Evolutionary conservation across 495 filamentous ascomycete species (phyloP), one percentile per base, ranked within the genome.

Genomic region (Penicillium maclennaniae): DNA sequence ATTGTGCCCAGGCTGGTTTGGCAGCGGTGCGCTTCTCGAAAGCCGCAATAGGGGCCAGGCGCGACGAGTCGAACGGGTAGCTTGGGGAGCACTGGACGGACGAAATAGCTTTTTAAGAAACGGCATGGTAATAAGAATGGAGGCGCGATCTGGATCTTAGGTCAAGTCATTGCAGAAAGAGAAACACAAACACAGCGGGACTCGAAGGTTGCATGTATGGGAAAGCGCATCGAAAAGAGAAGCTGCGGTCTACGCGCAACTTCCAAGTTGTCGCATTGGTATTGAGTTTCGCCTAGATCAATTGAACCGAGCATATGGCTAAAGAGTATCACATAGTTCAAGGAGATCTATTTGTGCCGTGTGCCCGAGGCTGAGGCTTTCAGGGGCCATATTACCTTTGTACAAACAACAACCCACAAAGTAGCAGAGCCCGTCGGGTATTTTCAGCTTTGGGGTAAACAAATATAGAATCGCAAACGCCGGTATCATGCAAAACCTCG

Each of bases 321-420:
- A 31, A 34, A 34, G 10, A 56, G 27, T 28, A 41, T 43, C n/a
- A 42, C 36, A 31, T 36, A 41, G 50, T 34, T 48, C 54, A 59
- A 56, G 43, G 50, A 58, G 58, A 62, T 72, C 68, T 72, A 69
- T 69, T 72, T 58, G 53, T 63, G 56, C 50, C 55, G 60, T 49
- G 48, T 25, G 17, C 10, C 60, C 58, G 59, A 54, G 53, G 62
- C 59, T 57, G 19, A 10, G 43, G 17, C 14, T 52, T 55, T 58
- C 2, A 51, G 31, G 53, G 52, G 53, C 52, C 63, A 53, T 64
- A 64, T 65, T 67, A 62, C 63, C 63, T 69, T 66, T 65, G 56
- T 63, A 62, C 58, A 58, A 60, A 47, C 41, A 49, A 34, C 53
- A 53, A 36, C 37, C 49, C 45, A 59, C n/a, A 48, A 58, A 46